Conservation (phyloP, 2,329 filamentous ascomycete genomes). For the Aurifilum marmelostoma region DNA sequence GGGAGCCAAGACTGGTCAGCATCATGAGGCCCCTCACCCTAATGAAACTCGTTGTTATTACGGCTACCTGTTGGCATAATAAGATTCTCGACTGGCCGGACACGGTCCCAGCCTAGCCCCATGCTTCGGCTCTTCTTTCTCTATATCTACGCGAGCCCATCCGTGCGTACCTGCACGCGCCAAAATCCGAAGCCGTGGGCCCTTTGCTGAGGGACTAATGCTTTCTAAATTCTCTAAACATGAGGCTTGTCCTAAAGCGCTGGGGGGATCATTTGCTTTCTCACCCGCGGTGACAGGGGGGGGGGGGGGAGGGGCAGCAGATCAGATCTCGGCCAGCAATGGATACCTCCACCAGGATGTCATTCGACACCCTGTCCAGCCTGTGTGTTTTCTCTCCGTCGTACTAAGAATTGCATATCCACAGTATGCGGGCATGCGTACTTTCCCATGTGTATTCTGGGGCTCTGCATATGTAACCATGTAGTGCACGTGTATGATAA, state of each 20-base stretch:
- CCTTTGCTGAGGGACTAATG: background rate
- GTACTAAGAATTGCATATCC: background rate
- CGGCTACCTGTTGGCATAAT: background rate
- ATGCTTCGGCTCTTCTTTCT: background rate
- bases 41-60: constrained; percentile 13
- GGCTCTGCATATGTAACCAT: background rate
- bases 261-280: constrained; percentile 2
- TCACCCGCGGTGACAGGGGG: background rate
- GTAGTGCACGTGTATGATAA: too few relatives aligned
- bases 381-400: background rate
- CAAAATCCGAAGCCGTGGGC: background rate
- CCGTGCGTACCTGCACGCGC: background rate
- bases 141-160: background rate
- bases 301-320: background rate
- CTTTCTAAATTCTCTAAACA: background rate
- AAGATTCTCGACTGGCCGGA: background rate
- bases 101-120: background rate
- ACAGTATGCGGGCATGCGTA: background rate
- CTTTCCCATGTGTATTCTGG: background rate
- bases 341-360: constrained; percentile 7
- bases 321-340: constrained; percentile 4
- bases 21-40: constrained; percentile 20
- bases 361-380: constrained; percentile 1
- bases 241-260: background rate
- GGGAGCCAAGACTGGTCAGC: constrained; percentile 6